Base-by-base conservation (phyloP, 768 basidiomycete species). In the Tulasnella sp. region DNA sequence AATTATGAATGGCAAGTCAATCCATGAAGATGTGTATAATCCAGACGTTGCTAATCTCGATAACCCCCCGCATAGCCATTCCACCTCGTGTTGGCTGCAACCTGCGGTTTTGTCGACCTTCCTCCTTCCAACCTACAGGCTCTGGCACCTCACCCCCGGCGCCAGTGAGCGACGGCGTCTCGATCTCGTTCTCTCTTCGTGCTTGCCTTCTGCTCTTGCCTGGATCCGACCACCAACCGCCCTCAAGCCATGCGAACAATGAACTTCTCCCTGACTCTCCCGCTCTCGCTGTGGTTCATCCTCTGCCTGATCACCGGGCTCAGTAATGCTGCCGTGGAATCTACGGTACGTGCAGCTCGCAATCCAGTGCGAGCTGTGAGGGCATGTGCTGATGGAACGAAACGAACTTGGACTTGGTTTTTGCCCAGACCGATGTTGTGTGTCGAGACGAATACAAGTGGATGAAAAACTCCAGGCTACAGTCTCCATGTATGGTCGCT, bases 401-500 rank as follows among this genome's bases (percentile, higher is more conserved):
- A n/a, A 69, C 34, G 2, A 69, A 69, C 64, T 69, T 37, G 31
- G 54, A n/a, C n/a, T 11, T 54, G 7, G 50, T 54, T 54, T 34
- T 22, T 16, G 22, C 31, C 46, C 34, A 77, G 50, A 77, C 76
- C 18, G 22, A 28, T 16, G 76, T 24, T 3, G 76, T 77, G 46
- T 77, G 76, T 24, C 46, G n/a, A 41, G 40, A n/a, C n/a, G 16
- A 31, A 5, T 80, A 46, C 34, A 20, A 16, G 46, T 80, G 79
- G 79, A 75, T 75, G 79, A 74, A 20, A 42, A 80, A 80, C 74
- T 48, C 42, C 14, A 1, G 3, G 6, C 1, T 24, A 18, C 79
- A 80, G 41, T 40, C n/a, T 28, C 72, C 79, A 22, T 80, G 79
- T 58, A 40, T 48, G 1, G 31, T 80, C 28, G 72, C 69, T 31